Percentiles rank a stretch among this genome's conserved stretches.
Conservation (phyloP, 208 protist species). For the Crithidia fasciculata region DNA sequence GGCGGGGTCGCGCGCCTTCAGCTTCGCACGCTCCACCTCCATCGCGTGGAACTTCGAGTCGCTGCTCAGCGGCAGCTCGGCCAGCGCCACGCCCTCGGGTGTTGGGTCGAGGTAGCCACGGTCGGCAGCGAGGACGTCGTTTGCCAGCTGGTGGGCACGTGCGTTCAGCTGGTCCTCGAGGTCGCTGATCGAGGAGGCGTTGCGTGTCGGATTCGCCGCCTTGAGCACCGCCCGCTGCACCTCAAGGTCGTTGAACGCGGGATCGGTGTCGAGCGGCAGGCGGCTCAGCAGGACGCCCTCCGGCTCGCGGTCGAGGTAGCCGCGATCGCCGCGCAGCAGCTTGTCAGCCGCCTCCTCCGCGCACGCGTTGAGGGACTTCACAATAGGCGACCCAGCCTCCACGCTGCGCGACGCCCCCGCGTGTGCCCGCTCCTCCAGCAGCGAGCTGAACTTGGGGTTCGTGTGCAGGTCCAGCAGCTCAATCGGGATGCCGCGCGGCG, state of each 20-base stretch:
- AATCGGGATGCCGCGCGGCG: constrained; percentile 70
- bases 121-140: constrained; percentile 43
- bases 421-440: constrained; percentile 57
- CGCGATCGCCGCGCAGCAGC: constrained; percentile 62
- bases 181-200: constrained; percentile 50
- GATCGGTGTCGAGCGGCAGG: constrained; percentile 70
- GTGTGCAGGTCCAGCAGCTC: constrained; percentile 68
- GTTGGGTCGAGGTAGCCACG: constrained; percentile 63
- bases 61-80: constrained; percentile 58
- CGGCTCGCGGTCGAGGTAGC: constrained; percentile 73
- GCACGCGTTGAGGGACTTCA: constrained; percentile 46
- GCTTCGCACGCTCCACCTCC: constrained; percentile 73
- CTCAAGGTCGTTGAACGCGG: constrained; percentile 62
- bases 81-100: constrained; percentile 57
- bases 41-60: constrained; percentile 73
- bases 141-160: constrained; percentile 55
- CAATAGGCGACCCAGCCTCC: constrained; percentile 22
- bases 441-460: constrained; percentile 48
- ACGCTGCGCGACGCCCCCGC: constrained; percentile 23
- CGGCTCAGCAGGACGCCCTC: constrained; percentile 57
- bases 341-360: constrained; percentile 53
- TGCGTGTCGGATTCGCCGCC: constrained; percentile 50
- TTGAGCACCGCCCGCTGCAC: constrained; percentile 65
- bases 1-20: constrained; percentile 51
- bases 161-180: constrained; percentile 74